Percentiles rank a stretch among this genome's conserved stretches.
phyloP scores from a whole-genome alignment of 1,284 basidiomycete species.

The Stereum hirsutum region DNA sequence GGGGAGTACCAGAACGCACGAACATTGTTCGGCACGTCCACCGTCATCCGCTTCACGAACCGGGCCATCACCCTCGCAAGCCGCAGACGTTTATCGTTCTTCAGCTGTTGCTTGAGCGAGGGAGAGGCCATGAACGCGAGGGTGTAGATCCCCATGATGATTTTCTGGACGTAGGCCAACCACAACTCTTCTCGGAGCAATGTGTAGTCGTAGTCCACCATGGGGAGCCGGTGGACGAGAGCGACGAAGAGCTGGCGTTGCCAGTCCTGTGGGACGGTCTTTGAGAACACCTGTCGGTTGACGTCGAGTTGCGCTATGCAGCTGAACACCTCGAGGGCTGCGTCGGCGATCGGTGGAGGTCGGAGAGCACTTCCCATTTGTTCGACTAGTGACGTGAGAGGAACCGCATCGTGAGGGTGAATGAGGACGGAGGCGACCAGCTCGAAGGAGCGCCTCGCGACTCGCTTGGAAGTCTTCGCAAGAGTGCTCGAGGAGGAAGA shows the following conservation, averaged over 20 bases:
- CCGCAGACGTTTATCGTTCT: constrained; percentile 45
- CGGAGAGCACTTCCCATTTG: constrained; percentile 26
- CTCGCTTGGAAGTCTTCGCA: constrained; percentile 28
- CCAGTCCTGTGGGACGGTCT: constrained; percentile 45
- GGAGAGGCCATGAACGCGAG: constrained; percentile 80
- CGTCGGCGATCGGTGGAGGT: constrained; percentile 59
- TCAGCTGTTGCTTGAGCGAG: constrained; percentile 61
- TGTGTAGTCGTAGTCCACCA: constrained; percentile 71
- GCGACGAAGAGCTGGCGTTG: constrained; percentile 58
- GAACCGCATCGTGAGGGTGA: constrained; percentile 58
- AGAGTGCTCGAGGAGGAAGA: constrained; percentile 21
- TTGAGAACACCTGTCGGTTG: constrained; percentile 71
- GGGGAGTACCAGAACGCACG: constrained; percentile 52
- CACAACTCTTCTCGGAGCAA: constrained; percentile 54
- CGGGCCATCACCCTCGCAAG: constrained; percentile 58
- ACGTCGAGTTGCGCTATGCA: constrained; percentile 68
- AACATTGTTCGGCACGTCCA: constrained; percentile 34
- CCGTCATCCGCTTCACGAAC: constrained; percentile 52
- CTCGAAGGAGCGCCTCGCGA: constrained; percentile 51
- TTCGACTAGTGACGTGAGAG: constrained; percentile 40
- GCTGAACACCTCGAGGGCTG: constrained; percentile 80
- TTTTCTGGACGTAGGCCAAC: constrained; percentile 75
- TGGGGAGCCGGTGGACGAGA: constrained; percentile 76
- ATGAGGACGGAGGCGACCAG: constrained; percentile 72
- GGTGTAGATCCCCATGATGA: constrained; percentile 77